phyloP scores from a whole-genome alignment of 2,329 filamentous ascomycete genomes.

The Nemania bipapillata region DNA sequence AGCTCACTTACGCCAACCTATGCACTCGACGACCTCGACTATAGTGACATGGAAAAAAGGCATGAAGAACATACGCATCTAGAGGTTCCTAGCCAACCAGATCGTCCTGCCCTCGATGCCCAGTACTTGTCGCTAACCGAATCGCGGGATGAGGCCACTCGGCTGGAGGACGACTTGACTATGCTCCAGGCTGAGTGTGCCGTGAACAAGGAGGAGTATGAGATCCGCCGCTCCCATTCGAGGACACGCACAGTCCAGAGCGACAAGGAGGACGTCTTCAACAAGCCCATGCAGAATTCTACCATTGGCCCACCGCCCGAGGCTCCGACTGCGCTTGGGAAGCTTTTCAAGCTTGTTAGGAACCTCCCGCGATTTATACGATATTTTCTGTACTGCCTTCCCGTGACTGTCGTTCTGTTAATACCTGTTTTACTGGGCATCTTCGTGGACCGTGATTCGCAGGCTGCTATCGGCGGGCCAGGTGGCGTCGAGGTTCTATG shows the following conservation, averaged over 20 bases:
- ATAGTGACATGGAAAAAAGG: conserved; percentile 31
- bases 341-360: conserved; percentile 67
- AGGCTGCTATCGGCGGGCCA: conserved; percentile 68
- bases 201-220: conserved; percentile 45
- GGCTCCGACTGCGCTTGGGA: conserved; percentile 69
- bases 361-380: conserved; percentile 71
- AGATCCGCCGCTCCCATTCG: conserved; percentile 43
- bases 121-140: conserved; percentile 42
- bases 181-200: conserved; percentile 50
- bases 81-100: conserved; percentile 38
- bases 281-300: conserved; percentile 42
- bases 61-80: conserved; percentile 39
- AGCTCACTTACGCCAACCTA: conserved; percentile 36
- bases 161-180: conserved; percentile 49
- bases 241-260: conserved; percentile 40
- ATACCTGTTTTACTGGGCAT: conserved; percentile 75
- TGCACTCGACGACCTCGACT: conserved; percentile 15
- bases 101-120: conserved; percentile 32
- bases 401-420: conserved; percentile 71
- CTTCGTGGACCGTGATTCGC: conserved; percentile 59
- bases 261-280: conserved; percentile 50
- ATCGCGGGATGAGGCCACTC: conserved; percentile 47
- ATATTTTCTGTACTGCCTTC: conserved; percentile 77
- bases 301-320: conserved; percentile 59
- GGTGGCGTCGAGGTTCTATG: conserved; percentile 83